These are phyloP conservation scores for Prunus campanulata DNA, from an alignment of 306 rosid genomes.

Conservation along the genomic window DNA sequence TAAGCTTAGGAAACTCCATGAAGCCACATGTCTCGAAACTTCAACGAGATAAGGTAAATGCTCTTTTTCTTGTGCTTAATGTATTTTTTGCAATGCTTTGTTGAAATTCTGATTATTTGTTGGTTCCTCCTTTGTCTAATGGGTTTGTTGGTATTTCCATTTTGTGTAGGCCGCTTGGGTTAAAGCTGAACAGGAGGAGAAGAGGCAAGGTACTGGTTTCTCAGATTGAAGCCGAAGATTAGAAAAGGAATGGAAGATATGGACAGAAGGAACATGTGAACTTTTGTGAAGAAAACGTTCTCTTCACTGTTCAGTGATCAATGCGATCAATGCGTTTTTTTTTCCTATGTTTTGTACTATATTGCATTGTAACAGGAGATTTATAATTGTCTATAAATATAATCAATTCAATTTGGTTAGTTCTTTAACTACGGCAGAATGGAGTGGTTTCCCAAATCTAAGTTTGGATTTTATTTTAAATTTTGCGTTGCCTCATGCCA, in stretches of 20 bases:
- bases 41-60: constrained; percentile 81
- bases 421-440: neutral
- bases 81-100: neutral
- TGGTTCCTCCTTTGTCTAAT: neutral
- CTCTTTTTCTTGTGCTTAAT: neutral
- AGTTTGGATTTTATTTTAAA: no score
- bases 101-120: neutral
- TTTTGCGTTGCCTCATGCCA: no score
- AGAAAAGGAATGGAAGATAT: neutral
- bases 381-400: neutral
- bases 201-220: constrained; percentile 32
- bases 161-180: constrained; percentile 81
- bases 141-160: neutral
- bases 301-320: neutral
- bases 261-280: neutral
- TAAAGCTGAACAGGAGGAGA: constrained; percentile 85
- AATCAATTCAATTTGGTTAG: neutral
- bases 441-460: no score
- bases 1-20: constrained; percentile 78
- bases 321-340: neutral
- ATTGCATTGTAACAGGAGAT: neutral
- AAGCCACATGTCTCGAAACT: constrained; percentile 73
- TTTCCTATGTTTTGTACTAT: neutral
- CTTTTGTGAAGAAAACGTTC: neutral
- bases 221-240: neutral